These are phyloP conservation scores for Maudiozyma pseudohumilis DNA, from an alignment of 805 yeast species.

Conservation along the genomic window DNA sequence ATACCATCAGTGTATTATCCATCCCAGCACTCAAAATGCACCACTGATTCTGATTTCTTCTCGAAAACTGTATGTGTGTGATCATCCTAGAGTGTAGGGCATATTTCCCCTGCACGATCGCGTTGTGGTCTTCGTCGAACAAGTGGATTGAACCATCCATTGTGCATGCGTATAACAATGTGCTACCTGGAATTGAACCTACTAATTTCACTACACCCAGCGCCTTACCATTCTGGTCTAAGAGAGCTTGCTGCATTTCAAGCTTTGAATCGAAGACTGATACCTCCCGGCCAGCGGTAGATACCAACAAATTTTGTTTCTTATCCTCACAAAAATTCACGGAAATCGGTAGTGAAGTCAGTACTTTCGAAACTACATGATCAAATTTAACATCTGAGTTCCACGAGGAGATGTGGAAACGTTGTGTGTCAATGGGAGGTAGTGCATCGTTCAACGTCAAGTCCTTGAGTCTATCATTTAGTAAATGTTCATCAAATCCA, in stretches of 20 bases:
- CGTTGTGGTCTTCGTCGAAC: conserved; percentile 4
- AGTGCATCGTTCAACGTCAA: conserved; percentile 8
- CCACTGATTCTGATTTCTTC: conserved; percentile 12
- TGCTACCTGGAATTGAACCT: conserved; percentile 11
- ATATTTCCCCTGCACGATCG: conserved; percentile 1
- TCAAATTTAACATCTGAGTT: conserved; percentile 10
- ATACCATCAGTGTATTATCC: conserved; percentile 39
- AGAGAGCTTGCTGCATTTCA: neutral
- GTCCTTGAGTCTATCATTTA: conserved; percentile 9
- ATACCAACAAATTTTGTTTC: conserved; percentile 6
- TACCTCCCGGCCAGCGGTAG: conserved; percentile 11
- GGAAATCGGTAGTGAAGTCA: conserved; percentile 2
- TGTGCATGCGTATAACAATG: conserved; percentile 14
- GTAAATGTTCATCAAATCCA: conserved; percentile 13
- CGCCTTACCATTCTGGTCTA: neutral
- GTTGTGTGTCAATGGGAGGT: conserved; percentile 6
- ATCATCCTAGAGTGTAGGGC: conserved; percentile 34
- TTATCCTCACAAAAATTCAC: conserved; percentile 1
- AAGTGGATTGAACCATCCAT: conserved; percentile 19
- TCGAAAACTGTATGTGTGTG: conserved; percentile 25
- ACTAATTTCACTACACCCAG: conserved; percentile 16
- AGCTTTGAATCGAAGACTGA: conserved; percentile 4
- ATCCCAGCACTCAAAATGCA: conserved; percentile 49
- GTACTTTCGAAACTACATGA: neutral
- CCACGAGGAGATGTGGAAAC: conserved; percentile 14